Percentiles rank a stretch among this genome's conserved stretches.
phyloP scores from a whole-genome alignment of 768 basidiomycete species.

The Albatrellus ellisii region DNA sequence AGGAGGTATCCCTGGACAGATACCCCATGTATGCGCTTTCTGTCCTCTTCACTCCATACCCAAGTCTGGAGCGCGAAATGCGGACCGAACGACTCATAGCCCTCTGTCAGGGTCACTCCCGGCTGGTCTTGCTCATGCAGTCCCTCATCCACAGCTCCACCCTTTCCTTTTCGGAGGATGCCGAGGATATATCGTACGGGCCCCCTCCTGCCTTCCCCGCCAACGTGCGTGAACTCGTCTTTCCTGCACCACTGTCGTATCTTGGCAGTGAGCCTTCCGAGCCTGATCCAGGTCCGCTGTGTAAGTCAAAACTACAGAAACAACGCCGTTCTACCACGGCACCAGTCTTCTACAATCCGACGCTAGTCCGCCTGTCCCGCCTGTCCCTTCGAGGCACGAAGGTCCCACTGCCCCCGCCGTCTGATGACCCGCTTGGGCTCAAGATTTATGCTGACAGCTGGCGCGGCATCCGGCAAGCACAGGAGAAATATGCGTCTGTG shows the following conservation, averaged over 20 bases:
- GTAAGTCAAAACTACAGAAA: no score
- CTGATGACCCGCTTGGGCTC: constrained; percentile 31
- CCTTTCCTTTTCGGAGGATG: constrained; percentile 20
- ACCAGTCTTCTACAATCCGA: constrained; percentile 7
- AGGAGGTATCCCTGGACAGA: constrained; percentile 46
- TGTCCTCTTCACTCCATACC: constrained; percentile 27
- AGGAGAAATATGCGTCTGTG: neutral
- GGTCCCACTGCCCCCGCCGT: constrained; percentile 30
- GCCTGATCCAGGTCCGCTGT: neutral
- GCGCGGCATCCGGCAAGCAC: constrained; percentile 22
- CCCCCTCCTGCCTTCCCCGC: constrained; percentile 14
- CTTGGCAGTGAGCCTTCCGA: constrained; percentile 6
- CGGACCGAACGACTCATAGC: constrained; percentile 27
- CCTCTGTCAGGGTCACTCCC: constrained; percentile 52
- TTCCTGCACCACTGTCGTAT: constrained; percentile 63
- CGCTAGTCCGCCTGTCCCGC: constrained; percentile 4
- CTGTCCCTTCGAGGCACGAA: constrained; percentile 28
- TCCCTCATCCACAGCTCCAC: constrained; percentile 54
- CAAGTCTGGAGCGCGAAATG: constrained; percentile 21
- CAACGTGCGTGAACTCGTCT: constrained; percentile 43
- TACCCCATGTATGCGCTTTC: constrained; percentile 61
- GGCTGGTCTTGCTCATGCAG: constrained; percentile 63
- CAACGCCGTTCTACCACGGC: constrained; percentile 1
- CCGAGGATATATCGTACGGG: constrained; percentile 19
- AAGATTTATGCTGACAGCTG: constrained; percentile 35